Evolutionary conservation across 1,284 basidiomycete species (phyloP), one percentile per base, ranked within the genome.

Genomic region (Trametes hirsuta): DNA sequence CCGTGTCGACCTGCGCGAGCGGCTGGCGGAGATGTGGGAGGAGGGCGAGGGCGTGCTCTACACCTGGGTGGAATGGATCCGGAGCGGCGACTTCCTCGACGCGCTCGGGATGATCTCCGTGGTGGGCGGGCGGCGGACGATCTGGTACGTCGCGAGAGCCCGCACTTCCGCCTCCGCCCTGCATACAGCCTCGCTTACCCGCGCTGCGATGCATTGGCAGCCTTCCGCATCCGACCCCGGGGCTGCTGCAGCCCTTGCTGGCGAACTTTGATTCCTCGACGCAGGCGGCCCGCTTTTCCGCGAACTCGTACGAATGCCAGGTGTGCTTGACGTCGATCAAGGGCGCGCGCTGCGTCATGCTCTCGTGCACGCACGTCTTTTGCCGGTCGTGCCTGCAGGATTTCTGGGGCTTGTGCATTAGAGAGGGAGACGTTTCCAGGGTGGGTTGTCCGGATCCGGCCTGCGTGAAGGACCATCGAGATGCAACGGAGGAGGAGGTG

Each of bases 361-460:
- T 94, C 24, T 70, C 77, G 2, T 94, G 92, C 69, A 71, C 72
- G 1, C 91, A 93, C 71, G 81, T 91, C 15, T 93, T 92, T 71
- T 94, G 91, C 71, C 81, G 83, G 24, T 70, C 79, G 9, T 94
- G 91, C 70, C 72, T 94, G 40, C 77, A 79, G 54, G 86, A 89
- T 64, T 93, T 88, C 70, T 94, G 91, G 89, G 79, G 80, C 54
- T 71, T 92, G 46, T 87, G 85, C 68, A 88, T 94, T 55, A 76
- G 75, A 51, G 91, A 94, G 71, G 91, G 91, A 12, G 84, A 88
- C 60, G 79, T 92, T 4, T 79, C 77, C 21, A 78, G 80, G 25
- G 90, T 94, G 0, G 82, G 84, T 0, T 94, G 91, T 70, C 88
- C 92, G 1, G 86, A 90, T 65, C 82, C 84, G 6, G 74, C 84